Percentiles rank a stretch among this genome's conserved stretches.
Conservation (phyloP, 2,329 filamentous ascomycete species). For the Teratosphaeria zuluensis region DNA sequence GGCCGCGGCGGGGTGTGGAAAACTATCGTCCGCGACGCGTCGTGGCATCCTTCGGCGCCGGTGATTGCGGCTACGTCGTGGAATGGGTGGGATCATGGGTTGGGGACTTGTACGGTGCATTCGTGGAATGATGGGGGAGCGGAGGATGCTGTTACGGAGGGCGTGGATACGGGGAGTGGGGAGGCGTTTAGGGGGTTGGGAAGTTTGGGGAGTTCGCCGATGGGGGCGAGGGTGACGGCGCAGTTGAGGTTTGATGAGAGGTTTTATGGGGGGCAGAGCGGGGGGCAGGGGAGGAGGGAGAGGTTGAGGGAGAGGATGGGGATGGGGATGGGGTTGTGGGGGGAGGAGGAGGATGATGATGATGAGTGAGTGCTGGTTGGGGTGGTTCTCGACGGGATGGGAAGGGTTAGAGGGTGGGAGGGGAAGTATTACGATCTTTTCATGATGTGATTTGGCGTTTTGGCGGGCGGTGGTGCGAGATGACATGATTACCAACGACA, state of each 20-base stretch:
- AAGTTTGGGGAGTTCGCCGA: conserved; percentile 24
- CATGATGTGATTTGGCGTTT: not conserved
- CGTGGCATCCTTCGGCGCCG: conserved; percentile 80
- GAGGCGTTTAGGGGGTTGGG: conserved; percentile 23
- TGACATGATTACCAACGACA: not conserved
- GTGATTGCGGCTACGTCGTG: conserved; percentile 77
- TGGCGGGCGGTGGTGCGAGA: not conserved
- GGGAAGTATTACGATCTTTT: not conserved
- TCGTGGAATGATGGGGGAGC: conserved; percentile 60
- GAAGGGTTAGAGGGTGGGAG: too few species aligned
- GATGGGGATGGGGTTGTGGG: conserved; percentile 12
- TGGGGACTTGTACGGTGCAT: conserved; percentile 69
- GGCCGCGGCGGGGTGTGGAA: conserved; percentile 54
- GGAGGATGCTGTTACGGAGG: conserved; percentile 50
- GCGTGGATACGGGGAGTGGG: conserved; percentile 10
- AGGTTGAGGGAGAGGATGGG: conserved; percentile 10
- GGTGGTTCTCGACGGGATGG: conserved; percentile 3
- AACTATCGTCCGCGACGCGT: conserved; percentile 77
- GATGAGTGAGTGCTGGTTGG: conserved; percentile 3
- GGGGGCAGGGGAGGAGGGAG: not conserved
- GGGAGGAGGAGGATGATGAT: conserved; percentile 7
- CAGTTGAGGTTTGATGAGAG: conserved; percentile 42
- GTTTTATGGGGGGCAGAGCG: conserved; percentile 28
- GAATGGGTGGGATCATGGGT: conserved; percentile 65
- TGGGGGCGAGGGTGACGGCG: conserved; percentile 53